phyloP scores from a whole-genome alignment of 305 asterid genomes.

The Fraxinus velutina region DNA sequence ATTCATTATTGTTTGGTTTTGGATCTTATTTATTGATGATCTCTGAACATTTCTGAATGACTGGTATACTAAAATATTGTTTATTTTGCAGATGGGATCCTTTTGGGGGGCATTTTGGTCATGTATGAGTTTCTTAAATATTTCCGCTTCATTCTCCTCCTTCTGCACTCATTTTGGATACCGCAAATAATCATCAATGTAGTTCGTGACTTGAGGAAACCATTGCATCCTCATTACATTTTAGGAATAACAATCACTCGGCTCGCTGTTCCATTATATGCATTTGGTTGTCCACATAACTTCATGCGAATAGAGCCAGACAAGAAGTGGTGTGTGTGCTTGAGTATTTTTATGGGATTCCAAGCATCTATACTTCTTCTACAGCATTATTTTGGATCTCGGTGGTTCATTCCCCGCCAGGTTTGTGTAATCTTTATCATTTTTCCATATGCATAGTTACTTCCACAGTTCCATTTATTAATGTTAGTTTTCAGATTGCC shows the following conservation, averaged over 20 bases:
- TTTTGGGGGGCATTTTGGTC: conserved; percentile 79
- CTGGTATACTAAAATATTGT: conserved; percentile 16
- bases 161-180: conserved; percentile 90
- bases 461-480: not conserved
- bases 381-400: conserved; percentile 91
- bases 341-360: conserved; percentile 68
- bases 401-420: conserved; percentile 96
- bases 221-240: conserved; percentile 89
- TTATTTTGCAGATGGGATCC: conserved; percentile 80
- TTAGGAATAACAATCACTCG: conserved; percentile 87
- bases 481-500: not conserved
- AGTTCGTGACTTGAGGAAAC: conserved; percentile 85
- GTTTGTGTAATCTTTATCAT: conserved; percentile 32
- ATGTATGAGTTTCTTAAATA: conserved; percentile 88
- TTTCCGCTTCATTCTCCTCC: conserved; percentile 66
- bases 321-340: conserved; percentile 64
- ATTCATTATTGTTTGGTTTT: not conserved
- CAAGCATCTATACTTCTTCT: conserved; percentile 78
- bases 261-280: conserved; percentile 73
- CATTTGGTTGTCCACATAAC: conserved; percentile 89
- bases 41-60: not conserved
- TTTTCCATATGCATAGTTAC: not conserved
- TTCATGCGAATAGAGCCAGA: conserved; percentile 91
- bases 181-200: conserved; percentile 83
- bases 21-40: not conserved